Evolutionary conservation across 208 protist species (phyloP), one percentile per base, ranked within the genome.

Genomic region (Wallacemonas sp.): DNA sequence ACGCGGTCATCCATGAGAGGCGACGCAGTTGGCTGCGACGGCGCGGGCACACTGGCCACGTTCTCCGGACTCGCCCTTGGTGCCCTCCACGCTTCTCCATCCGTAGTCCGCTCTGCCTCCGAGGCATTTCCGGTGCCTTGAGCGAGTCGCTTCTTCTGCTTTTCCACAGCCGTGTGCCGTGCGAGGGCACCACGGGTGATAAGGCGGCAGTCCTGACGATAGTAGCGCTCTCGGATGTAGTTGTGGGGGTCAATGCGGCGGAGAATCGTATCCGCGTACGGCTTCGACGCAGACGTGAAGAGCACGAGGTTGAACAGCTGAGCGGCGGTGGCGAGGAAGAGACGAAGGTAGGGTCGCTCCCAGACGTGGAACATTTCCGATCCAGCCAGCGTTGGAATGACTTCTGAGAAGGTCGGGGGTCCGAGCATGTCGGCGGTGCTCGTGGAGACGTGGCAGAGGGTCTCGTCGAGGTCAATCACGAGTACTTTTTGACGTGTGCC

Each of bases 401-500:
- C 90, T 79, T 96, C 86, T 8, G 87, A 94, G 76, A 94, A 96
- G 26, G 84, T 86, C 36, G 86, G 90, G 3, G 87, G 82, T 1
- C 68, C 70, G 4, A 68, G 54, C 71, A 84, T 91, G 69, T 81
- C 76, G 24, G 69, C 73, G 15, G 79, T 79, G 39, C 72, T 82
- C 2, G 90, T 96, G 21, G 90, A 86, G 24, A 88, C 87, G 70
- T 91, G 82, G 39, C 85, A 93, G 38, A 96, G 83, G n/a, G 90
- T 96, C 58, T 96, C 90, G 53, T 96, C 90, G 15, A 96, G 77
- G 67, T 96, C 90, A 33, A 96, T 77, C 27, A 93, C 87, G n/a
- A 96, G 75, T 26, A 96, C 90, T 64, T 96, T 96, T 58, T 93
- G 84, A 2, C 90, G 84, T 38, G 89, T 95, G 1, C 86, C 89